These are phyloP conservation scores for Patellifolia procumbens DNA, from an alignment of 179 eudicot genomes.

Conservation along the genomic window DNA sequence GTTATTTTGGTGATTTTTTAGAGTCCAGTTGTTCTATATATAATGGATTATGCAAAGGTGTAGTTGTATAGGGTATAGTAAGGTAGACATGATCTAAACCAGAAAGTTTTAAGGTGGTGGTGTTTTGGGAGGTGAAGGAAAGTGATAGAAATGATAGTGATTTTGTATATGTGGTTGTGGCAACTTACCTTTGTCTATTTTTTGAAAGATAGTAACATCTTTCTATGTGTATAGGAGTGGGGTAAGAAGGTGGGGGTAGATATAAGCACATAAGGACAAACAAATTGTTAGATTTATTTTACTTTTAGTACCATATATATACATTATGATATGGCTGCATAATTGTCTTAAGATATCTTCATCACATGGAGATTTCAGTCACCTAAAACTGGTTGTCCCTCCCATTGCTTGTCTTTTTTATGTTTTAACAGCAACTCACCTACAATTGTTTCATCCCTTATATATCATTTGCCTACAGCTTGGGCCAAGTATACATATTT, in stretches of 20 bases:
- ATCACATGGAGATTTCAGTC: constrained; percentile 31
- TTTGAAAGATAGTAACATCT: constrained; percentile 27
- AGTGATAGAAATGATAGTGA: constrained; percentile 29
- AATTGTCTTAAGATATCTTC: constrained; percentile 17
- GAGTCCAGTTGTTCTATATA: not conserved
- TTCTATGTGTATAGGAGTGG: constrained; percentile 17
- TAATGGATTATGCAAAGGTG: not conserved
- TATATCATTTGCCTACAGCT: not conserved
- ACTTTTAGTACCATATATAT: not conserved
- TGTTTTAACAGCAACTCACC: constrained; percentile 8
- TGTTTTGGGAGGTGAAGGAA: constrained; percentile 30
- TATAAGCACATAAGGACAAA: constrained; percentile 30
- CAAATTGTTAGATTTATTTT: constrained; percentile 22
- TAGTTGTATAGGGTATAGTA: constrained; percentile 2
- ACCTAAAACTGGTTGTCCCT: constrained; percentile 21
- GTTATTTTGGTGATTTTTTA: not conserved
- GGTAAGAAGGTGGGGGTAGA: constrained; percentile 20
- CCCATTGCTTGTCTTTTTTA: constrained; percentile 7
- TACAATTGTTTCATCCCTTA: constrained; percentile 21
- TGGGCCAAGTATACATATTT: constrained; percentile 17
- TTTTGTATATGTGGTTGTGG: constrained; percentile 17
- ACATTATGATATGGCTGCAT: not conserved
- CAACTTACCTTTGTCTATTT: constrained; percentile 25
- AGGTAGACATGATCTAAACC: constrained; percentile 15
- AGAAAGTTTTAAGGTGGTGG: constrained; percentile 27